Conservation (phyloP, 352 stramenopile species). For the Peronospora farinosa region DNA sequence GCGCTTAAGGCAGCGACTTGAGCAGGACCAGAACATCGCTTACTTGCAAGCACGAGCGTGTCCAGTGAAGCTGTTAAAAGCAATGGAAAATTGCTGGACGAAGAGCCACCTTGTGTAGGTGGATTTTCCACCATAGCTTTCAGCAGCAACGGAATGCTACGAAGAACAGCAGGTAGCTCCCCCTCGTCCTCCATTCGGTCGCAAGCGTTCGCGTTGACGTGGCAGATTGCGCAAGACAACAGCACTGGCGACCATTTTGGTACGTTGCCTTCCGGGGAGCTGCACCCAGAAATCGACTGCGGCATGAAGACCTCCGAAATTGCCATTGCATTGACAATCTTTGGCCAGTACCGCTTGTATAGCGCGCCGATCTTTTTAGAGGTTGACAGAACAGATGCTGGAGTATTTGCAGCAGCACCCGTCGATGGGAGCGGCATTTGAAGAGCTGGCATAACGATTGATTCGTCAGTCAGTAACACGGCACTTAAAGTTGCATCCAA, state of each 20-base stretch:
- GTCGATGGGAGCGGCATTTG: conserved; percentile 29
- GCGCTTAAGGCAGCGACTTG: conserved; percentile 39
- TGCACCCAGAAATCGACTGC: conserved; percentile 13
- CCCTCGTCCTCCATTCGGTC: conserved; percentile 35
- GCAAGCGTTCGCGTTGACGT: conserved; percentile 38
- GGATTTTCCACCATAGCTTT: conserved; percentile 13
- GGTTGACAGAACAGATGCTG: conserved; percentile 5
- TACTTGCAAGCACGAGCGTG: conserved; percentile 34
- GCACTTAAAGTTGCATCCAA: conserved; percentile 9
- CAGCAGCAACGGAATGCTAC: conserved; percentile 33
- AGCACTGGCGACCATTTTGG: conserved; percentile 29
- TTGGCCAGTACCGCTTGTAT: conserved; percentile 57
- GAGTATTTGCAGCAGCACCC: conserved; percentile 2
- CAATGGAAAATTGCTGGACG: conserved; percentile 18
- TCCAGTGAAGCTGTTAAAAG: conserved; percentile 29
- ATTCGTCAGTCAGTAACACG: conserved; percentile 12
- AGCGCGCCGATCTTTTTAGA: conserved; percentile 26
- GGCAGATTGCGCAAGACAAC: conserved; percentile 37
- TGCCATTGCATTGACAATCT: conserved; percentile 44
- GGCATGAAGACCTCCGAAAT: conserved; percentile 28
- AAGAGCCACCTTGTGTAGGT: conserved; percentile 5
- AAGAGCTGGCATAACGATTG: conserved; percentile 26
- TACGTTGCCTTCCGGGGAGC: conserved; percentile 8
- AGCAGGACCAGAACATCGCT: conserved; percentile 26
- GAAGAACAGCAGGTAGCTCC: conserved; percentile 36